These are phyloP conservation scores for Nicotiana attenuata DNA, from an alignment of 257 asterid genomes.

Conservation along the genomic window DNA sequence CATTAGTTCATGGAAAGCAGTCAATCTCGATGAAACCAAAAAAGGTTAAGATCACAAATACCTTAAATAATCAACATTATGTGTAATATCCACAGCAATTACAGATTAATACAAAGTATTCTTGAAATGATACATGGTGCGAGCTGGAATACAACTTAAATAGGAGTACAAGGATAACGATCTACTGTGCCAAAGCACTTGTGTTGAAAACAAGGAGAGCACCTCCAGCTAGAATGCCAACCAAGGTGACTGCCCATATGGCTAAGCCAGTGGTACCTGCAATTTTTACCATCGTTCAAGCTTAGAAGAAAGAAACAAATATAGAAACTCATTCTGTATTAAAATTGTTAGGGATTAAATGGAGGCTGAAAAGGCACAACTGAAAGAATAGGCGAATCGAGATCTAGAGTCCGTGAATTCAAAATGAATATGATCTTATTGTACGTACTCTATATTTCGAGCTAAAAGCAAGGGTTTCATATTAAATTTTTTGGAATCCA, in stretches of 20 bases:
- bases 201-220: constrained; percentile 97
- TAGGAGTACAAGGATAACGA: neutral
- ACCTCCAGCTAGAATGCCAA: constrained; percentile 81
- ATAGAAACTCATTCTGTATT: too few species aligned
- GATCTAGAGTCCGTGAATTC: neutral
- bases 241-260: constrained; percentile 83
- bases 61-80: neutral
- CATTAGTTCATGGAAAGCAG: neutral
- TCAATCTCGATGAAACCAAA: neutral
- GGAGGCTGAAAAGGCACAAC: neutral
- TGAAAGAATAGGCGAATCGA: neutral
- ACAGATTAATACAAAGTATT: neutral
- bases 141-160: neutral
- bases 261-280: constrained; percentile 81
- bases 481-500: neutral
- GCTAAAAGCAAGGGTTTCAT: neutral
- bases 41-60: neutral
- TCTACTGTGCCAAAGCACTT: constrained; percentile 84
- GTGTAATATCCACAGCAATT: constrained; percentile 3
- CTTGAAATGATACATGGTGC: neutral
- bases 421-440: neutral
- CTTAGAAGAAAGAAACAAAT: too few species aligned
- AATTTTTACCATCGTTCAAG: neutral
- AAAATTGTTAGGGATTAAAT: neutral
- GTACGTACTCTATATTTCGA: neutral